A percentile compares a stretch with the other conserved stretches of the same genome.
Conservation (phyloP, 2,329 filamentous ascomycete species). For the Triangularia verruculosa region DNA sequence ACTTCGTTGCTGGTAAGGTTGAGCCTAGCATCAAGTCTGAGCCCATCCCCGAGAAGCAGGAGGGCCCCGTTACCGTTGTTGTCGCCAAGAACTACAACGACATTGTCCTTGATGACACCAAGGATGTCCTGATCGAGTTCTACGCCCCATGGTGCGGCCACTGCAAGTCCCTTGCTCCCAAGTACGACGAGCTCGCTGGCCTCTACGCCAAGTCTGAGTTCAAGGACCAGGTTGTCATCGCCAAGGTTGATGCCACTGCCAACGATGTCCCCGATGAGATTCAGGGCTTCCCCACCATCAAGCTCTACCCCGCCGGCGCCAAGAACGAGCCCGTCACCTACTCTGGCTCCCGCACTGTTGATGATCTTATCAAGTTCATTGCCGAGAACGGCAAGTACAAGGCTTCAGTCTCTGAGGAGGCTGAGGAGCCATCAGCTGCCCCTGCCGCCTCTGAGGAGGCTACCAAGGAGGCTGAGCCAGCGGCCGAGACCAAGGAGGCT, state of each 20-base stretch:
- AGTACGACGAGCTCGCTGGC: constrained; percentile 88
- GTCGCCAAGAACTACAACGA: constrained; percentile 94
- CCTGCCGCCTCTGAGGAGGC: constrained; percentile 50
- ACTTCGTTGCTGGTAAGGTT: constrained; percentile 82
- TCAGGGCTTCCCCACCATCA: constrained; percentile 98
- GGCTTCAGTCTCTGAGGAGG: constrained; percentile 61
- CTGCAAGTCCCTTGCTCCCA: constrained; percentile 96
- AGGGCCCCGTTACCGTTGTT: constrained; percentile 80
- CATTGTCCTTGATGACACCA: constrained; percentile 85
- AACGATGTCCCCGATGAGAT: constrained; percentile 98
- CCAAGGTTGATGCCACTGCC: constrained; percentile 93
- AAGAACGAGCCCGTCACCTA: constrained; percentile 87
- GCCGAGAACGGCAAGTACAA: constrained; percentile 92
- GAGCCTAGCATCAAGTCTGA: constrained; percentile 98
- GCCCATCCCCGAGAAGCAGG: constrained; percentile 89
- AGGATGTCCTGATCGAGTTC: constrained; percentile 97
- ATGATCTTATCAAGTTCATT: constrained; percentile 90
- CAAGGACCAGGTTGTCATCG: constrained; percentile 83
- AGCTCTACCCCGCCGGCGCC: constrained; percentile 87
- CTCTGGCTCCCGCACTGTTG: constrained; percentile 79
- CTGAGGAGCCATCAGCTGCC: constrained; percentile 48
- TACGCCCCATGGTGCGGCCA: constrained; percentile 99
- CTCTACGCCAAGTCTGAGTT: constrained; percentile 75
- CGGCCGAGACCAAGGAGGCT: constrained; percentile 44
- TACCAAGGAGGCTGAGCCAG: constrained; percentile 16